phyloP scores from a whole-genome alignment of 2,329 filamentous ascomycete species.

The Sphaerulina vaccinii region DNA sequence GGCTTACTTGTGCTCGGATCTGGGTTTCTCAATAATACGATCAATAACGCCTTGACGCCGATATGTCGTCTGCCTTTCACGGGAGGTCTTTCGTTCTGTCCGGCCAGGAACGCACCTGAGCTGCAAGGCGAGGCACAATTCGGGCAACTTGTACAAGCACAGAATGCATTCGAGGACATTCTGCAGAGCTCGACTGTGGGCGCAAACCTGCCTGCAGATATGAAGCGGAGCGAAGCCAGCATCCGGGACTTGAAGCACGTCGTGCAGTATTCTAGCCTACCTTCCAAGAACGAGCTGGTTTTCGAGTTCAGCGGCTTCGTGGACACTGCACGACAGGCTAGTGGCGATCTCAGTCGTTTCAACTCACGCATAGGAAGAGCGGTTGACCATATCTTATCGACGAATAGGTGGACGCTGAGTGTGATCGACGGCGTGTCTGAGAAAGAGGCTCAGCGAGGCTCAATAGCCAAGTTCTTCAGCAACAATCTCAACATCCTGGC shows the following conservation, averaged over 20 bases:
- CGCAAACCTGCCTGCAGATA: conserved; percentile 69
- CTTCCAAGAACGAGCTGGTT: conserved; percentile 67
- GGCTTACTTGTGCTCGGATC: conserved; percentile 59
- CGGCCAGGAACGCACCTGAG: conserved; percentile 21
- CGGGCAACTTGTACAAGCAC: conserved; percentile 70
- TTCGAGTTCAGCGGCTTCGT: conserved; percentile 76
- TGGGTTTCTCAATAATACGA: conserved; percentile 61
- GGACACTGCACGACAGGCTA: conserved; percentile 63
- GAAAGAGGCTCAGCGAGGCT: conserved; percentile 42
- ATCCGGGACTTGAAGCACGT: conserved; percentile 72
- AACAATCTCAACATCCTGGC: conserved; percentile 49
- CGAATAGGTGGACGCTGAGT: conserved; percentile 72
- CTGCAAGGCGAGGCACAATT: conserved; percentile 58
- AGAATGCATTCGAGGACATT: conserved; percentile 74
- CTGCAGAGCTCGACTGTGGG: conserved; percentile 66
- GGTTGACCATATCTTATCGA: conserved; percentile 71
- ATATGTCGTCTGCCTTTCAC: conserved; percentile 68
- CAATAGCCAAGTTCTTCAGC: conserved; percentile 44
- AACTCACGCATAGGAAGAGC: conserved; percentile 72
- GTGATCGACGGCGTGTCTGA: conserved; percentile 63
- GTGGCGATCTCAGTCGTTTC: conserved; percentile 68
- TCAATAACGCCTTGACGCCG: conserved; percentile 63
- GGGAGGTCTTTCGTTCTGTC: conserved; percentile 64
- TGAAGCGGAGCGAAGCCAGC: conserved; percentile 73
- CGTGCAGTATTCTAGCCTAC: conserved; percentile 68